A percentile compares a stretch with the other conserved stretches of the same genome.
Conservation (phyloP, 331 rosid species). For the Dryas integrifolia region DNA sequence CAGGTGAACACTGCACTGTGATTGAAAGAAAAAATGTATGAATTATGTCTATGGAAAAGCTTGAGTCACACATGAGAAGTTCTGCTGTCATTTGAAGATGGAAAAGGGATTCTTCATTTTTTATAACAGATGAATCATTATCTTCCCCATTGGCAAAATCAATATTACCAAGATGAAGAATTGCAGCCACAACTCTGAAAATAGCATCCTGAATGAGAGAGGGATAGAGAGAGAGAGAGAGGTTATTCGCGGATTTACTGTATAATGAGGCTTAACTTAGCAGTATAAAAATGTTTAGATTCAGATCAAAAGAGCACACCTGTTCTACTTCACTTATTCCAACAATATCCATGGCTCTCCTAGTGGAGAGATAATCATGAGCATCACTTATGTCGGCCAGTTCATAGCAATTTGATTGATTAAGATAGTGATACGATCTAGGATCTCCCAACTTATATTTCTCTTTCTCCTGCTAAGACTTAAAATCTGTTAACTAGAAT, state of each 20-base stretch:
- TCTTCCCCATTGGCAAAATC: slow-evolving; percentile 66
- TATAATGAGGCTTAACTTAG: slow-evolving; percentile 9
- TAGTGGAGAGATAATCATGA: slow-evolving; percentile 74
- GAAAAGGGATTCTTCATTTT: slow-evolving; percentile 64
- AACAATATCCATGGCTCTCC: slow-evolving; percentile 88
- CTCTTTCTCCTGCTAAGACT: slow-evolving; percentile 60
- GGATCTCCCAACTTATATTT: slow-evolving; percentile 79
- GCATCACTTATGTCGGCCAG: slow-evolving; percentile 68
- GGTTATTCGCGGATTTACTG: slow-evolving; percentile 22
- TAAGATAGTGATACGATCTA: slow-evolving; percentile 77
- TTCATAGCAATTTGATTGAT: slow-evolving; percentile 84
- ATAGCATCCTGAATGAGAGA: slow-evolving; percentile 64
- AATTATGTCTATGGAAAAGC: slow-evolving; percentile 26
- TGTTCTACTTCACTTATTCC: slow-evolving; percentile 84
- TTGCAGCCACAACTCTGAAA: slow-evolving; percentile 85
- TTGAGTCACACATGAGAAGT: slow-evolving; percentile 66
- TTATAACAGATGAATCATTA: slow-evolving; percentile 65
- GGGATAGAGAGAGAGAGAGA: slow-evolving; percentile 18
- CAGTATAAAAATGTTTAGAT: slow-evolving; percentile 17
- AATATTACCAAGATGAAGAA: slow-evolving; percentile 90
- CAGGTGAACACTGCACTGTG: background rate
- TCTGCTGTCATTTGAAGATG: slow-evolving; percentile 84
- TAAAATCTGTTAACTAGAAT: slow-evolving; percentile 10
- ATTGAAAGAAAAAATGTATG: background rate
- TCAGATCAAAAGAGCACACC: slow-evolving; percentile 39